Base-by-base conservation (phyloP, 2,329 filamentous ascomycete genomes). In the Botryotinia calthae region DNA sequence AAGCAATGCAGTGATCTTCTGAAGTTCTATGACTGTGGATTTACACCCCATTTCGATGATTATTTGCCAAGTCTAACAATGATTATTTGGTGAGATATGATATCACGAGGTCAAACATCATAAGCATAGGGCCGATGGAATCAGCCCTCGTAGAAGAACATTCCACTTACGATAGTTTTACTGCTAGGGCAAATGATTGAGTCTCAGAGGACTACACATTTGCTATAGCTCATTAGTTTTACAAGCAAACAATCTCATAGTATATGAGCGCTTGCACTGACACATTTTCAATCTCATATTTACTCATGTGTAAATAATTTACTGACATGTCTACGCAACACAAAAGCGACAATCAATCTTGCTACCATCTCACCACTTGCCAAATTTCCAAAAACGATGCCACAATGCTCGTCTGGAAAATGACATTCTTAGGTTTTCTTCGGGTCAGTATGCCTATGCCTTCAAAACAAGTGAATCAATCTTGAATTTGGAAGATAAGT, bases 401-500 rank as follows among this genome's bases (percentile, higher is more conserved):
- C 14, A 40, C 4, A 7, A n/a, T 2, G 14, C 34, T 22, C 34
- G 40, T 16, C 2, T 40, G 2, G 5, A 59, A 34, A 1, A 5
- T 14, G 59, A n/a, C 22, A 25, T 12, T 8, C 7, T 25, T 4
- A 22, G 22, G 25, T 4, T 4, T 1, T 40, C 5, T 44, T 12
- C 0, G 4, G 9, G 18, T 4, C 8, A 42, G 9, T 2, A 0
- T 2, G 5, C 1, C 14, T 2, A 0, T 2, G 5, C 1, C 14
- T 44, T 9, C 25, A 7, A n/a, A 12, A 20, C 7, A 4, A 25
- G 20, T 25, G 22, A 28, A 54, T 40, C 10, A 5, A 20, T 54
- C 8, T 8, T 28, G 16, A 20, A 20, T 14, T 40, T 54, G 5
- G 14, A 28, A 3, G 2, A n/a, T 5, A 25, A 51, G 1, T 34